Evolutionary conservation across 1,284 basidiomycete genomes (phyloP).

Genomic region (Singerocomus rubriflavus): DNA sequence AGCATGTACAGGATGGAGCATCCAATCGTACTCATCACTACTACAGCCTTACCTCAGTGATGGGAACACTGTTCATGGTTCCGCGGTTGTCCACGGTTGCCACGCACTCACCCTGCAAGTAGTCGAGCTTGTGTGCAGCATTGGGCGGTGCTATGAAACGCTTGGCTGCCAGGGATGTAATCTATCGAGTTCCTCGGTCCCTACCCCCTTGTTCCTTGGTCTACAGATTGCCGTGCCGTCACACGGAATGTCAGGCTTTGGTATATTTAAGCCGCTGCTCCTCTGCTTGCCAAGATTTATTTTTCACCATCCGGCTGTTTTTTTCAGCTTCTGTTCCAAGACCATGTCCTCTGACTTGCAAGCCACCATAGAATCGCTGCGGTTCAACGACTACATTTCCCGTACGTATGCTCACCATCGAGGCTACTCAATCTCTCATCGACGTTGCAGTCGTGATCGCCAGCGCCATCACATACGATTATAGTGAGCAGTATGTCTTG

Average conservation of each 20-base stretch:
- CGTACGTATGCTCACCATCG: slow-evolving; percentile 8
- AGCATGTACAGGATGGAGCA: too few relatives aligned
- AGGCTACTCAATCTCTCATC: slow-evolving; percentile 1
- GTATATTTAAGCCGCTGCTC: not conserved
- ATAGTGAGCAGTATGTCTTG: slow-evolving; percentile 12
- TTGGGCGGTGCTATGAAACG: not conserved
- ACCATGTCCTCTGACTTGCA: slow-evolving; percentile 19
- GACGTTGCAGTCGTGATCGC: slow-evolving; percentile 9
- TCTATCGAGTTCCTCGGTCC: too few relatives aligned
- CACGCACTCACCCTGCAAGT: too few relatives aligned
- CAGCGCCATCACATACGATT: slow-evolving; percentile 19
- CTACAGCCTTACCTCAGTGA: too few relatives aligned
- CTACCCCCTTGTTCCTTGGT: too few relatives aligned
- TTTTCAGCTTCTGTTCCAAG: not conserved
- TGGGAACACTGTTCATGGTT: too few relatives aligned
- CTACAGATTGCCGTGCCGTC: not conserved
- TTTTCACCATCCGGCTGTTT: not conserved
- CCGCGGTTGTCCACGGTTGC: too few relatives aligned
- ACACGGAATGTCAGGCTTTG: not conserved
- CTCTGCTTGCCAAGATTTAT: not conserved
- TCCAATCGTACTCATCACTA: too few relatives aligned
- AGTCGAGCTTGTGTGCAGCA: too few relatives aligned
- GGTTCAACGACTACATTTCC: slow-evolving; percentile 11
- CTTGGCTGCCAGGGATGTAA: not conserved
- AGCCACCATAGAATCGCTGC: slow-evolving; percentile 9